phyloP scores from a whole-genome alignment of 805 yeast species.

The Candida ascalaphidarum region DNA sequence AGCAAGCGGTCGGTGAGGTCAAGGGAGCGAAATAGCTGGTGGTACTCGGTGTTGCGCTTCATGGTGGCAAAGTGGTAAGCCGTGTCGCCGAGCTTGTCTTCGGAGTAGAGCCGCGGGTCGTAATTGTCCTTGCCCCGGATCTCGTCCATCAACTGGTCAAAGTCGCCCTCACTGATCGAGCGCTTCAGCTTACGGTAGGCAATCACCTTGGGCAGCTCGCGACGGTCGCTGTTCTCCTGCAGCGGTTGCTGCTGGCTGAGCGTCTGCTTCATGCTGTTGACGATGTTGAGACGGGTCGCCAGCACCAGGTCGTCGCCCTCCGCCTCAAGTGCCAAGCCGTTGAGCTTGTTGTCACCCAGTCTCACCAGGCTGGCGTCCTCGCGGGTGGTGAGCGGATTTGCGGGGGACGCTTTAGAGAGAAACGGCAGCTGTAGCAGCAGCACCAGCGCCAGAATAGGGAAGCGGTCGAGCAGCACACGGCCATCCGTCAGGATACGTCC shows the following conservation, averaged over 20 bases:
- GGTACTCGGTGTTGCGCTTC: slow-evolving; percentile 54
- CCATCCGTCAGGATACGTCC: no score
- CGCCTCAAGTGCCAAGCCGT: slow-evolving; percentile 4
- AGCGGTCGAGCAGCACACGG: no score
- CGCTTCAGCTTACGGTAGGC: slow-evolving; percentile 28
- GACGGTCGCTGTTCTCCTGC: no score
- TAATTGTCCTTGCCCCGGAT: slow-evolving; percentile 9
- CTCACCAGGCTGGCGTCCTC: slow-evolving; percentile 38
- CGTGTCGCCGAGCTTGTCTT: slow-evolving; percentile 51
- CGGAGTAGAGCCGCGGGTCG: slow-evolving; percentile 43
- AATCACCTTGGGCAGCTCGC: slow-evolving; percentile 27
- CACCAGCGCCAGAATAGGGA: no score
- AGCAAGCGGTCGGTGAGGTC: slow-evolving; percentile 45
- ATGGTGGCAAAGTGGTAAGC: slow-evolving; percentile 53
- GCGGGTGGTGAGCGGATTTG: slow-evolving; percentile 43
- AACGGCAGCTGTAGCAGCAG: slow-evolving; percentile 25
- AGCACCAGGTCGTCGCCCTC: no score
- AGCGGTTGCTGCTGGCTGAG: no score
- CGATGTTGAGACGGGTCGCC: slow-evolving; percentile 2
- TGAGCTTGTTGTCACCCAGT: slow-evolving; percentile 9
- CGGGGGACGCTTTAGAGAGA: slow-evolving; percentile 36
- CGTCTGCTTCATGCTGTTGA: slow-evolving; percentile 3
- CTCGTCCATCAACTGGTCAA: slow-evolving; percentile 1
- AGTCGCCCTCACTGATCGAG: slow-evolving; percentile 21
- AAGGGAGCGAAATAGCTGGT: slow-evolving; percentile 46